phyloP scores from a whole-genome alignment of 768 basidiomycete species.

The Chalciporus chontae region DNA sequence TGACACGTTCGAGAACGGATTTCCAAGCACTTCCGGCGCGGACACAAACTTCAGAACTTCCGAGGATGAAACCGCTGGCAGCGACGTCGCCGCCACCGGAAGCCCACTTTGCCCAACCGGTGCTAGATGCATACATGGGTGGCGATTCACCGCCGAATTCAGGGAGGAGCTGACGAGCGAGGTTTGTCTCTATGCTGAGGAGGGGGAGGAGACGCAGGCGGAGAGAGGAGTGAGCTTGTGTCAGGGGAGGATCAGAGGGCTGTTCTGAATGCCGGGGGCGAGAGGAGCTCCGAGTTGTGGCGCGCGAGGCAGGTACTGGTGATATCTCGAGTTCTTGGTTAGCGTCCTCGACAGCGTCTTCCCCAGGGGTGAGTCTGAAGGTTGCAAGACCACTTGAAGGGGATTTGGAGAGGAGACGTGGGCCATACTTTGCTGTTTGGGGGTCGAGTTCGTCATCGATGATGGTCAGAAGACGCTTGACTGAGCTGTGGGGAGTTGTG shows the following conservation, averaged over 20 bases:
- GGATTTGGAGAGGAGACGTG: slow-evolving; percentile 2
- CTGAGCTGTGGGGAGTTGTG: slow-evolving; percentile 37
- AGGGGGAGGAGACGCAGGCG: slow-evolving; percentile 48
- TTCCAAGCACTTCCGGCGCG: slow-evolving; percentile 63
- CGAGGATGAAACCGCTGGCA: neutral
- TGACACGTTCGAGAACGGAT: slow-evolving; percentile 33
- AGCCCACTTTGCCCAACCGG: slow-evolving; percentile 26
- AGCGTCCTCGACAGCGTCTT: neutral
- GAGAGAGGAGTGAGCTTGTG: slow-evolving; percentile 19
- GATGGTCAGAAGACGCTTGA: slow-evolving; percentile 55
- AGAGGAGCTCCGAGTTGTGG: neutral
- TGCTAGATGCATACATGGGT: slow-evolving; percentile 24
- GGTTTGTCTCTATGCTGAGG: slow-evolving; percentile 50
- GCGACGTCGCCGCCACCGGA: slow-evolving; percentile 11
- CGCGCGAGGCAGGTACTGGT: neutral
- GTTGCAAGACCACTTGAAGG: slow-evolving; percentile 30
- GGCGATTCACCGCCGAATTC: slow-evolving; percentile 27
- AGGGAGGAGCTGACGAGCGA: slow-evolving; percentile 49
- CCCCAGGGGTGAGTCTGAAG: neutral
- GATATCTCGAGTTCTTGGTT: no score
- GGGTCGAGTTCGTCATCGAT: slow-evolving; percentile 45
- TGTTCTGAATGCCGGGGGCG: neutral
- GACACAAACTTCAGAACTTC: slow-evolving; percentile 42
- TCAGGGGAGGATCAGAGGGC: slow-evolving; percentile 19
- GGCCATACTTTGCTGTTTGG: slow-evolving; percentile 2